Conservation (phyloP, 768 basidiomycete genomes). For the Pleurotus ostreatus region DNA sequence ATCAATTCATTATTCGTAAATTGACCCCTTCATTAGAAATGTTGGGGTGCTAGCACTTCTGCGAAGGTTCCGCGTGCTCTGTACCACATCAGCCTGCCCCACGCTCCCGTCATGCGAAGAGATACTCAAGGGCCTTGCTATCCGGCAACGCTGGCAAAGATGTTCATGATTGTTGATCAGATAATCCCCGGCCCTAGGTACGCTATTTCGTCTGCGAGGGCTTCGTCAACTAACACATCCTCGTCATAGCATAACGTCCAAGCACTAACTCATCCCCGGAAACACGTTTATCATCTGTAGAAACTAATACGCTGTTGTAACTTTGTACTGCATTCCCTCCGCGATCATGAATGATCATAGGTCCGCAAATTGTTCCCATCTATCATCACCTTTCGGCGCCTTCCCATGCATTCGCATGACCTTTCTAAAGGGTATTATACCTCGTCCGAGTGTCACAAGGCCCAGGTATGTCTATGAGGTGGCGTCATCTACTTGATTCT, state of each 20-base stretch:
- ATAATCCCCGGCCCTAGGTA: neutral
- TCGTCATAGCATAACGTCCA: neutral
- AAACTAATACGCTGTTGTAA: no score
- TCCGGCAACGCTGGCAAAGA: neutral
- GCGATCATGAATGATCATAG: no score
- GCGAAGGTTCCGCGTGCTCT: neutral
- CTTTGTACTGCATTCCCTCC: no score
- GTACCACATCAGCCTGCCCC: neutral
- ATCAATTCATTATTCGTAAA: neutral
- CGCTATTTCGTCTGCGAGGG: neutral
- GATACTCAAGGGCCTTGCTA: neutral
- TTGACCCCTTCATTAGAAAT: neutral
- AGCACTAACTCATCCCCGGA: neutral
- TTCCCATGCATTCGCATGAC: no score
- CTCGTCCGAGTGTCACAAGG: no score
- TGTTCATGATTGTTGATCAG: conserved; percentile 4
- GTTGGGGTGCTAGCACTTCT: conserved; percentile 4
- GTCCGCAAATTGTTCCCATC: no score
- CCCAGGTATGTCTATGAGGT: no score
- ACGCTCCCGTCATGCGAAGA: neutral
- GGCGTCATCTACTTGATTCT: no score
- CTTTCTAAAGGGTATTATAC: no score
- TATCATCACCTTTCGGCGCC: no score
- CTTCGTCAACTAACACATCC: neutral
- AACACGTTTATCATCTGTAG: no score